Evolutionary conservation across 176 grass and related monocot genomes (phyloP).

Genomic region (Coix lacrymajobi): DNA sequence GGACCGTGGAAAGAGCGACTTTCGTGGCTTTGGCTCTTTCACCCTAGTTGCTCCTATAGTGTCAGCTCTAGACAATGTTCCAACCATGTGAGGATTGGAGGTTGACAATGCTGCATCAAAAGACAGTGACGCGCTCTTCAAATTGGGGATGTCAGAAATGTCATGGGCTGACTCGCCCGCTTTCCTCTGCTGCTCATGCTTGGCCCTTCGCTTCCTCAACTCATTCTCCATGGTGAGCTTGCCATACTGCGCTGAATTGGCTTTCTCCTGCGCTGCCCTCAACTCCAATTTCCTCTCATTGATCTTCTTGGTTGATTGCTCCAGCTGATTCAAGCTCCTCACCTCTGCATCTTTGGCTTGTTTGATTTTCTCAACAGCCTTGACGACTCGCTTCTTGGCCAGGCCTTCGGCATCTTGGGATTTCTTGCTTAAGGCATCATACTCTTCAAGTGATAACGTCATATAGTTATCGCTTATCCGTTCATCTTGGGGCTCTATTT

Average conservation of each 20-base stretch:
- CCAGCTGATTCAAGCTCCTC: conserved; percentile 37
- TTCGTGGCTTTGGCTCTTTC: conserved; percentile 21
- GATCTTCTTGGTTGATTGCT: conserved; percentile 42
- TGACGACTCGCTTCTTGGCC: conserved; percentile 46
- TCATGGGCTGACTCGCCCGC: neutral
- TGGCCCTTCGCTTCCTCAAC: conserved; percentile 46
- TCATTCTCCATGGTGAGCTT: conserved; percentile 62
- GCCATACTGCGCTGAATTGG: conserved; percentile 26
- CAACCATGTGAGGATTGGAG: neutral
- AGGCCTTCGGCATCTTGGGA: conserved; percentile 47
- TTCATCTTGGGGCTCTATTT: conserved; percentile 4
- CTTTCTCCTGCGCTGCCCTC: conserved; percentile 43
- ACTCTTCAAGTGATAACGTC: conserved; percentile 54
- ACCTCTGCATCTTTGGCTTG: conserved; percentile 62
- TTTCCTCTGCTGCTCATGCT: conserved; percentile 37
- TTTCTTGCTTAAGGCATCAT: conserved; percentile 50
- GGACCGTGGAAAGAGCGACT: conserved; percentile 51
- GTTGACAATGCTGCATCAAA: conserved; percentile 22
- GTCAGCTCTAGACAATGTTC: conserved; percentile 27
- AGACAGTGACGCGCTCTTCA: neutral
- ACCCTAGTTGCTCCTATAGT: conserved; percentile 12
- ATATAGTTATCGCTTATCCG: conserved; percentile 17
- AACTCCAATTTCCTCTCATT: conserved; percentile 38
- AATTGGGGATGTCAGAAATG: conserved; percentile 17
- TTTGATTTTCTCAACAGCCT: conserved; percentile 57